Evolutionary conservation across 768 basidiomycete genomes (phyloP), one percentile per base, ranked within the genome.

Genomic region (Cystofilobasidium bisporidii): DNA sequence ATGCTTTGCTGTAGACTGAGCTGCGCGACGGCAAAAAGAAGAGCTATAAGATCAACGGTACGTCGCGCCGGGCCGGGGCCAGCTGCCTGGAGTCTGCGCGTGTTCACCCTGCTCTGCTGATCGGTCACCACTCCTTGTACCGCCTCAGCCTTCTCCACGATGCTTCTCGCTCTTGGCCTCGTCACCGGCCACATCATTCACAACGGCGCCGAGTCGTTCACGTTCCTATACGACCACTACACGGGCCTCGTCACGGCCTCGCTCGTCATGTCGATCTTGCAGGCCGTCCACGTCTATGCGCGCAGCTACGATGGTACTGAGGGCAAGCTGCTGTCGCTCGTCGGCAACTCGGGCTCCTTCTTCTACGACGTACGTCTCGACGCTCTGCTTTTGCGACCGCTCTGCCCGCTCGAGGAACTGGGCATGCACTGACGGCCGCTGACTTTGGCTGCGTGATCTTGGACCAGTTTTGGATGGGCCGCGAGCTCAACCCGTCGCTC

Each of bases 211-310:
- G 79, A 84, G 67, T 82, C 87, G 0, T 88, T 96, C 79, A 91
- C 91, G 0, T 90, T 91, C 78, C 75, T 96, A 69, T 91, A 96
- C 78, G 84, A 94, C 71, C 88, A 89, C 79, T 98, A 88, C 87
- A 78, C 92, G 56, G 91, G 91, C 55, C 84, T 99, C 68, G 77
- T 87, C 43, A 91, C 92, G 18, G 90, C 91, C 0, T 82, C 91
- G 1, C 71, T 92, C 36, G 68, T 86, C 69, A 91, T 91, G 87
- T 82, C 91, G 1, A 64, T 87, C 61, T 73, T 84, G 28, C 94
- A 96, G 67, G 89, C 83, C 0, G 65, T 84, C 47, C 83, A 80
- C 45, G 86, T 86, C 69, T 93, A 94, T 72, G 79, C 79, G 20
- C 77, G 79, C 22, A 91, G 88, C 20, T 96, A 64, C 63, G 79